Percentiles rank a stretch among this genome's conserved stretches.
phyloP scores from a whole-genome alignment of 164 flowering plant genomes.

The Echeveria elegans region DNA sequence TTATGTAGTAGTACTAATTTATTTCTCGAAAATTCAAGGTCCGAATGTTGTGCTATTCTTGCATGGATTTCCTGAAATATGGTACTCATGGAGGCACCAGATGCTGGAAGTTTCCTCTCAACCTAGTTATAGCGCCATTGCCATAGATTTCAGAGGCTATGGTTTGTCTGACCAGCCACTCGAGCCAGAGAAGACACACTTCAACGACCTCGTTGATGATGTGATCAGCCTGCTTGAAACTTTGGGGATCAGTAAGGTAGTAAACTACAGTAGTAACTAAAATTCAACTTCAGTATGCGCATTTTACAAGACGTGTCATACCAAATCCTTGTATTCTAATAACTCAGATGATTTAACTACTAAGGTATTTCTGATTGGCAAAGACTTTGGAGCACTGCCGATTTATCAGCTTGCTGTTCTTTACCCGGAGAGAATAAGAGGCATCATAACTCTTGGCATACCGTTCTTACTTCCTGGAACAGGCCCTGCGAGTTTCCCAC shows the following conservation, averaged over 20 bases:
- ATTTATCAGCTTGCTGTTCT: conserved; percentile 22
- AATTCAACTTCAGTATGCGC: too few species aligned
- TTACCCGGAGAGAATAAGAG: conserved; percentile 39
- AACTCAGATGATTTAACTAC: neutral
- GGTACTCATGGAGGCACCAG: conserved; percentile 64
- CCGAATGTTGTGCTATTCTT: conserved; percentile 30
- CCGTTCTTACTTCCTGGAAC: conserved; percentile 32
- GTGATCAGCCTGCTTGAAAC: conserved; percentile 18
- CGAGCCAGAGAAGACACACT: conserved; percentile 23
- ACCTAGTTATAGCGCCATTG: conserved; percentile 44
- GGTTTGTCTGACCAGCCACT: conserved; percentile 51
- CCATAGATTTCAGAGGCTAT: conserved; percentile 51
- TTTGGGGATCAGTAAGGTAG: conserved; percentile 21
- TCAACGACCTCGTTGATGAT: conserved; percentile 19
- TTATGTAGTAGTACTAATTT: neutral
- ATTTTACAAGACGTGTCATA: neutral
- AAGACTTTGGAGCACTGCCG: conserved; percentile 47
- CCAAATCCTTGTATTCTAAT: neutral
- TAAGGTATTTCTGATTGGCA: conserved; percentile 45
- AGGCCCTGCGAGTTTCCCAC: conserved; percentile 9
- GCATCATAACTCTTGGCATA: conserved; percentile 34
- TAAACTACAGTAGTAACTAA: too few species aligned
- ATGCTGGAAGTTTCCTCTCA: conserved; percentile 41
- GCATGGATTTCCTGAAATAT: conserved; percentile 30
- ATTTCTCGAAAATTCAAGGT: conserved; percentile 11